These are phyloP conservation scores for Vitis riparia DNA, from an alignment of 164 flowering plant species.

Conservation along the genomic window DNA sequence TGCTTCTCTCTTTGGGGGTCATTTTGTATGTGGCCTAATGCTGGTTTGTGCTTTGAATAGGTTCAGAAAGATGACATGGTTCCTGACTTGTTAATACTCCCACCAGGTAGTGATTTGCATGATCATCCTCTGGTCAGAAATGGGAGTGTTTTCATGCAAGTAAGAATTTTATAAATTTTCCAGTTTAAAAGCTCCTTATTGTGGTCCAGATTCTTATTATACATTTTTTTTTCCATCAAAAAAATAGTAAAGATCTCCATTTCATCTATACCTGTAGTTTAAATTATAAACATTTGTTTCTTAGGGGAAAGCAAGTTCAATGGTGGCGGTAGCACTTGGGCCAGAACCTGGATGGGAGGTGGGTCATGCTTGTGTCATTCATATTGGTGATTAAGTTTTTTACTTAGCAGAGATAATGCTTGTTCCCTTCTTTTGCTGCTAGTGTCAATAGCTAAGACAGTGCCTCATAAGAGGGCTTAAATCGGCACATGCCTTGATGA, in stretches of 20 bases:
- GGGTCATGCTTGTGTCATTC: conserved; percentile 15
- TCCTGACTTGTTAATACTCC: conserved; percentile 75
- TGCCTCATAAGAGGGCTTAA: too few species aligned
- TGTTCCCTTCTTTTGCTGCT: neutral
- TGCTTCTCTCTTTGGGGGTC: neutral
- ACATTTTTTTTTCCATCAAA: too few species aligned
- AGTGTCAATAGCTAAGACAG: neutral
- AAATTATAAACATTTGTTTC: neutral
- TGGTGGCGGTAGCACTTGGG: conserved; percentile 83
- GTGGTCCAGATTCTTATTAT: neutral
- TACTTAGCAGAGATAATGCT: neutral
- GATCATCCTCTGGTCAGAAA: conserved; percentile 67
- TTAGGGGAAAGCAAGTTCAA: conserved; percentile 79
- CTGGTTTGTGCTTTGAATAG: conserved; percentile 31
- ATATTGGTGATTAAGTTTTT: conserved; percentile 8
- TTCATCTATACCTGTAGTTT: neutral
- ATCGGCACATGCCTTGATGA: too few species aligned
- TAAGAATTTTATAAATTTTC: conserved; percentile 28
- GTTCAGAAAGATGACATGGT: conserved; percentile 77
- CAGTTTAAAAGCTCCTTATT: neutral
- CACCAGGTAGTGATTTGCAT: conserved; percentile 84
- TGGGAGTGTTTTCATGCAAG: conserved; percentile 89
- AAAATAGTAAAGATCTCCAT: too few species aligned
- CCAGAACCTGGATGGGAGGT: conserved; percentile 93
- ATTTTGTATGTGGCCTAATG: neutral